Evolutionary conservation across 2,329 filamentous ascomycete species (phyloP), one percentile per base, ranked within the genome.

Genomic region (Chaetomiaceae sp.): DNA sequence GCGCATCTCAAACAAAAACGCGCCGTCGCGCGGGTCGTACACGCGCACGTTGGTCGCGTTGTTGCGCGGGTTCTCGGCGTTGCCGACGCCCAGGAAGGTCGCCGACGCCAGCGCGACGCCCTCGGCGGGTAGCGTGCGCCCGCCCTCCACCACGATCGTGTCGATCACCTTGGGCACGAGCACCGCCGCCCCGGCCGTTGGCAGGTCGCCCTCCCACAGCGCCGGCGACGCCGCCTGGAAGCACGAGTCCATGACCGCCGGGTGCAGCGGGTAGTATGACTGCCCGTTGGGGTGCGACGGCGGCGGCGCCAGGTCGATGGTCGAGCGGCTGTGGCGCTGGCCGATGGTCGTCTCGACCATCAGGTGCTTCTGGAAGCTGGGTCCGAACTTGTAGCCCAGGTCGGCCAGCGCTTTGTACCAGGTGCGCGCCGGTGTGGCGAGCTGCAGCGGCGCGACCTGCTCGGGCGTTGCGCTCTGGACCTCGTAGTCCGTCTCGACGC

Each of bases 361-460:
- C 1, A 37, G 22, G 0, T 53, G 15, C 26, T 56, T 59, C 38
- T 54, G 54, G 45, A 63, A 55, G 12, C 29, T 19, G 0, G 56
- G 56, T 0, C 60, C 61, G 24, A 61, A 63, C n/a, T 54, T 49
- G 26, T 56, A 54, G 17, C 64, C 64, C 14, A 57, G 49, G n/a
- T 62, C 59, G 0, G n/a, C 19, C 36, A 56, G 45, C 1, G 51
- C 46, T 48, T 63, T 62, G 51, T 64, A 62, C 63, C 63, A 66
- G 2, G 37, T 33, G 9, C 20, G 22, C 22, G 18, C 12, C 0
- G 27, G 11, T 3, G 50, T 41, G 0, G 29, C 12, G 14, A 3
- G 7, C 29, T n/a, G 29, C 29, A 32, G 29, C 29, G 29, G 29
- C 29, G 29, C 12, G 6, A 6, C 11, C 29, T 6, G 6, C 7